Conservation (phyloP, 164 flowering plant species). For the Dillenia suffruticosa region DNA sequence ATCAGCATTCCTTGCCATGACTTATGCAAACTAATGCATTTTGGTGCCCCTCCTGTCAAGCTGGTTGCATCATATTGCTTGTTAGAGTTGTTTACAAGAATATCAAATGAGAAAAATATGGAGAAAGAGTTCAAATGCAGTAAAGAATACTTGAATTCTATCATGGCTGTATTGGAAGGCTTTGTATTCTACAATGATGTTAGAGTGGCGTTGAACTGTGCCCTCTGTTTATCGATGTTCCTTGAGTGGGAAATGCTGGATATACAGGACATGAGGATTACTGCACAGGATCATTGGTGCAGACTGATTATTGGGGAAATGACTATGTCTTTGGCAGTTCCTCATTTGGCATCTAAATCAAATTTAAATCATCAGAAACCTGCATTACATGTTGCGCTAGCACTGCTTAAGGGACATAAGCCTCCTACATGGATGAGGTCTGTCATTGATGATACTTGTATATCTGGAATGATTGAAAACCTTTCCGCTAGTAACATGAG, state of each 20-base stretch:
- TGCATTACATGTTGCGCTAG: slow-evolving; percentile 51
- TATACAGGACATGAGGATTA: slow-evolving; percentile 13
- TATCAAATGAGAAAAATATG: slow-evolving; percentile 37
- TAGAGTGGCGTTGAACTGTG: slow-evolving; percentile 68
- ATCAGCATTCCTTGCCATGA: slow-evolving; percentile 56
- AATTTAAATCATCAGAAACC: slow-evolving; percentile 58
- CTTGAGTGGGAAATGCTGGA: slow-evolving; percentile 54
- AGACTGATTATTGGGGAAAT: slow-evolving; percentile 78
- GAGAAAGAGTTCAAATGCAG: slow-evolving; percentile 37
- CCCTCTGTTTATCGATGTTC: slow-evolving; percentile 56
- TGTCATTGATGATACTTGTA: slow-evolving; percentile 54
- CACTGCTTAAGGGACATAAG: slow-evolving; percentile 47
- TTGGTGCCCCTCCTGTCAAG: slow-evolving; percentile 71
- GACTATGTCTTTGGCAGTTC: slow-evolving; percentile 60
- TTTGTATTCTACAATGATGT: slow-evolving; percentile 46
- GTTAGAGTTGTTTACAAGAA: slow-evolving; percentile 48
- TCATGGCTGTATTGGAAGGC: slow-evolving; percentile 66
- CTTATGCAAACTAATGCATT: slow-evolving; percentile 73
- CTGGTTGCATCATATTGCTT: slow-evolving; percentile 74
- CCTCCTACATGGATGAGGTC: slow-evolving; percentile 67
- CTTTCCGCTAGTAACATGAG: slow-evolving; percentile 48
- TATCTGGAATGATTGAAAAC: slow-evolving; percentile 56
- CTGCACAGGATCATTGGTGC: slow-evolving; percentile 52
- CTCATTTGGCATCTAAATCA: slow-evolving; percentile 56
- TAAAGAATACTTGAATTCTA: slow-evolving; percentile 37